Percentiles rank a stretch among this genome's conserved stretches.
phyloP scores from a whole-genome alignment of 148 eudicot genomes.

The Amaranthus cruentus region DNA sequence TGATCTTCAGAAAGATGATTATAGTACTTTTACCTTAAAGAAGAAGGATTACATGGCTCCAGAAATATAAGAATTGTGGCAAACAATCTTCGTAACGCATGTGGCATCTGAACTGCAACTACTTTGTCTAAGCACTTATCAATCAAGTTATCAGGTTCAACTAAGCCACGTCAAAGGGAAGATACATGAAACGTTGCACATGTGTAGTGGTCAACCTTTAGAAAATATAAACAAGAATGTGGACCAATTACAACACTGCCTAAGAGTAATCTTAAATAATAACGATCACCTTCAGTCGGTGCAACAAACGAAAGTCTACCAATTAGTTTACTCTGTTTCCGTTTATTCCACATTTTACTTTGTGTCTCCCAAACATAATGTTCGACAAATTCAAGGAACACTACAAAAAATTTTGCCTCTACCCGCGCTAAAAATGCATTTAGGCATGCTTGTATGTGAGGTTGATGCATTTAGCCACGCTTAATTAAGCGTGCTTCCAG shows the following conservation, averaged over 20 bases:
- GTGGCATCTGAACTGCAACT: neutral
- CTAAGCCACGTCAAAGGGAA: too few species aligned
- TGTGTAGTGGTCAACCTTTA: neutral
- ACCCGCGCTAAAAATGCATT: too few species aligned
- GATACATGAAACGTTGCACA: neutral
- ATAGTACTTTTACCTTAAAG: neutral
- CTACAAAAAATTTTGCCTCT: too few species aligned
- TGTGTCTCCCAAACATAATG: too few species aligned
- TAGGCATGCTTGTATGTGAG: too few species aligned
- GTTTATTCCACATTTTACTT: too few species aligned
- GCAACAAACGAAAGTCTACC: neutral
- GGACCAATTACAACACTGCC: neutral
- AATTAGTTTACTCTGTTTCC: neutral
- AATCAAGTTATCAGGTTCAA: neutral
- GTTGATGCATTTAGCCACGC: too few species aligned
- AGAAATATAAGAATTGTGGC: neutral
- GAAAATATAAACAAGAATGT: neutral
- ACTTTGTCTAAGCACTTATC: neutral
- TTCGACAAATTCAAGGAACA: too few species aligned
- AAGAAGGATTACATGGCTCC: neutral
- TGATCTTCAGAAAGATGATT: neutral
- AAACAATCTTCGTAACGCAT: neutral
- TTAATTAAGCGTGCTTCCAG: too few species aligned
- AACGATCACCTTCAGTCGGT: neutral
- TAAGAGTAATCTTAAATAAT: neutral